Evolutionary conservation across 106 monocot genomes (phyloP).

Genomic region (Phalaenopsis aphrodite): DNA sequence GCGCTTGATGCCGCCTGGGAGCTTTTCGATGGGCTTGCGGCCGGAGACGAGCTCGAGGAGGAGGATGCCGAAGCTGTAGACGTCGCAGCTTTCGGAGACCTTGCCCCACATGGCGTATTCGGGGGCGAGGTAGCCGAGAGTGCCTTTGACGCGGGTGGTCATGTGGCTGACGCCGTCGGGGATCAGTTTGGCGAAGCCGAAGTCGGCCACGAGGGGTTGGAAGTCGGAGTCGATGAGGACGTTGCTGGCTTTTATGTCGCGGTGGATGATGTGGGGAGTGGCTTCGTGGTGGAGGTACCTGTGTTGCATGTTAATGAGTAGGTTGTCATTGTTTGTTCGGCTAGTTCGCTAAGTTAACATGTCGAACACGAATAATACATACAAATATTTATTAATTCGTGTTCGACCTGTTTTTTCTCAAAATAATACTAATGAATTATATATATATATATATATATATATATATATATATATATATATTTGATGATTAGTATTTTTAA

Average conservation of each 20-base stretch:
- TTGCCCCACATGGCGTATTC: slow-evolving; percentile 59
- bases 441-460: no score
- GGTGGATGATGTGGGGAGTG: slow-evolving; percentile 47
- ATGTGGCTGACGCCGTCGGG: slow-evolving; percentile 41
- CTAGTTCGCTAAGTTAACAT: no score
- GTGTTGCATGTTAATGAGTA: no score
- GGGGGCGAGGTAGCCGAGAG: slow-evolving; percentile 48
- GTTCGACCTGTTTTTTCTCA: no score
- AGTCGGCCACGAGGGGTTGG: slow-evolving; percentile 47
- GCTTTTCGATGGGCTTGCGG: slow-evolving; percentile 48
- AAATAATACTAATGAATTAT: no score
- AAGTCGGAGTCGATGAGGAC: slow-evolving; percentile 55
- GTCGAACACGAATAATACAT: no score
- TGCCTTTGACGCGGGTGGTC: slow-evolving; percentile 37
- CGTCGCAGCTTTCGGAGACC: slow-evolving; percentile 38
- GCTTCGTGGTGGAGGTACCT: slow-evolving; percentile 54
- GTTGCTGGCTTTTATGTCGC: slow-evolving; percentile 72
- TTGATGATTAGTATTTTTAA: no score
- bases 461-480: no score
- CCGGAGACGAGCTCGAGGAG: slow-evolving; percentile 46
- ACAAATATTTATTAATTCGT: no score
- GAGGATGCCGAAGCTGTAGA: slow-evolving; percentile 55
- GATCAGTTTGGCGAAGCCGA: slow-evolving; percentile 58
- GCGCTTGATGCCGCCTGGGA: slow-evolving; percentile 18
- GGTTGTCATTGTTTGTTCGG: no score